These are phyloP conservation scores for Helianthus tuberosus DNA, from an alignment of 129 eudicot genomes.

Conservation along the genomic window DNA sequence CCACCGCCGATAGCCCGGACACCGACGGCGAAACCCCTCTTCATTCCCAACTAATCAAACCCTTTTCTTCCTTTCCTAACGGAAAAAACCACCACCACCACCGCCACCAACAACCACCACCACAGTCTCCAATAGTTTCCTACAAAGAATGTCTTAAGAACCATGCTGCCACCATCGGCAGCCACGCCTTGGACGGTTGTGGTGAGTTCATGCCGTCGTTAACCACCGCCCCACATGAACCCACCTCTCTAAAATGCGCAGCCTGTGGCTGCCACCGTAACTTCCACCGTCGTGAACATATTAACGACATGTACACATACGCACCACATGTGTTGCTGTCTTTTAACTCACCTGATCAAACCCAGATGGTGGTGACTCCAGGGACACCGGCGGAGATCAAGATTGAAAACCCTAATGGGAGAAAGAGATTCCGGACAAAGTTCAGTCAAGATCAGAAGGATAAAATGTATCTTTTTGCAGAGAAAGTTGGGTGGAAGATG, in stretches of 20 bases:
- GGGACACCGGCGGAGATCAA: constrained; percentile 60
- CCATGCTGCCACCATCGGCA: constrained; percentile 78
- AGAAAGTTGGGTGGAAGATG: constrained; percentile 78
- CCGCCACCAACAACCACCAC: neutral
- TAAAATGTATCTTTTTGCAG: constrained; percentile 65
- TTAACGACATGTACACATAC: constrained; percentile 15
- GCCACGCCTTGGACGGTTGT: constrained; percentile 89
- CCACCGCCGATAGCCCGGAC: constrained; percentile 39
- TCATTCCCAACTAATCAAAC: constrained; percentile 42
- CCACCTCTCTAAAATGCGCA: constrained; percentile 78
- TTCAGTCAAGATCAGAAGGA: constrained; percentile 84
- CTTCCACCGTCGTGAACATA: constrained; percentile 79
- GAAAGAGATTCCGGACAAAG: constrained; percentile 77
- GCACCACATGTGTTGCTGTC: constrained; percentile 46
- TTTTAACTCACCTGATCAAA: constrained; percentile 39
- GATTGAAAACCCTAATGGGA: constrained; percentile 48
- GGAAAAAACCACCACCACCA: constrained; percentile 36
- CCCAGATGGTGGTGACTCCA: constrained; percentile 45
- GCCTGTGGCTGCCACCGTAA: constrained; percentile 98
- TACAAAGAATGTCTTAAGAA: constrained; percentile 78
- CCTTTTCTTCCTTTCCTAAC: constrained; percentile 43
- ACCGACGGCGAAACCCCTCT: constrained; percentile 69
- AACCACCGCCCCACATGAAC: constrained; percentile 32
- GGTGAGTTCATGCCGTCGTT: constrained; percentile 84
- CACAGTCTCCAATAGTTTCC: constrained; percentile 25